Base-by-base conservation (phyloP, 2,329 filamentous ascomycete genomes). In the Didymella glomerata region DNA sequence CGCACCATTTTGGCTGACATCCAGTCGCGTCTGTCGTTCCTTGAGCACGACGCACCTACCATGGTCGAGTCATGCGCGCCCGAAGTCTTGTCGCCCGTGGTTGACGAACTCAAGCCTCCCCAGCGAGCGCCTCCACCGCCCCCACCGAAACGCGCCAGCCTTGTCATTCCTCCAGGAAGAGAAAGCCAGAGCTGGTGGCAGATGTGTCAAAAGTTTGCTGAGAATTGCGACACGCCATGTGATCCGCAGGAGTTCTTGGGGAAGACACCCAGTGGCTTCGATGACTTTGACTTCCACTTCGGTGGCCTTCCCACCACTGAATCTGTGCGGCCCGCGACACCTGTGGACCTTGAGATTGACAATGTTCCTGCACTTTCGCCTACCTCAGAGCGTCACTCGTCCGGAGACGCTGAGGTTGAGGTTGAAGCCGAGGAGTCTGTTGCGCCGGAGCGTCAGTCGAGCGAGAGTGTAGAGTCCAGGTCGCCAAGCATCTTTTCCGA, bases 281-380 rank as follows among this genome's bases (percentile, higher is more conserved):
- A 71, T 1, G 71, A 69, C 20, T 66, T 73, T 36, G 63, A 70
- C 10, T 75, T 72, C 62, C 62, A 68, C 34, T 70, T 68, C 36
- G 65, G 68, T 28, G 49, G 51, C 1, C 57, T 62, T 7, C 47
- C 62, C 5, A 58, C 61, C 10, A 49, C 46, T 16, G 52, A 56
- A 6, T 46, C 55, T 16, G 56, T 61, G 3, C 54, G 57, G 16
- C 60, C 61, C 16, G 24, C 41, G 9, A 57, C 66, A 18, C 69
- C 70, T 16, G 61, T 68, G 16, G 60, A 49, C 13, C 32, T 56
- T 3, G 30, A 45, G 4, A 45, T 70, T 4, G 47, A 57, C 3
- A 44, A 57, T 4, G 38, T 44, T 5, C 54, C 54, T 10, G 46
- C 28, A 2, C 32, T 50, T 14, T 56, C 54, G 6, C 54, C 68